Conservation (phyloP, 306 rosid species). For the Astragalus membranaceus region DNA sequence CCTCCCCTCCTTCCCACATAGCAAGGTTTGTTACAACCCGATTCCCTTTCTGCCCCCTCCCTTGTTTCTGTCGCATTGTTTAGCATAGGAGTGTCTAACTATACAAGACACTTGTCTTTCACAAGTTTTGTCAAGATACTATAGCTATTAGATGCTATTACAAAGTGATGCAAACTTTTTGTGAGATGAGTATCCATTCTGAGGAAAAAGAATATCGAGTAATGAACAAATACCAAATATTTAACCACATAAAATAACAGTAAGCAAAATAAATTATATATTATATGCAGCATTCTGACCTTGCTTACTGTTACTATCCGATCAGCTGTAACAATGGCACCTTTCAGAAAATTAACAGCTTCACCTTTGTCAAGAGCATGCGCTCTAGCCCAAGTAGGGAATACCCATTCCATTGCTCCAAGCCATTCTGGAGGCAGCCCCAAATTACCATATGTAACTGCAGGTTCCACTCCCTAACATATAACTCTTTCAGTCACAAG, state of each 20-base stretch:
- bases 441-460: conserved; percentile 57
- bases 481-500: conserved; percentile 14
- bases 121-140: background rate
- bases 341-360: conserved; percentile 85
- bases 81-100: background rate
- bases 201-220: background rate
- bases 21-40: background rate
- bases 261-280: conserved; percentile 10
- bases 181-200: background rate
- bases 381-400: conserved; percentile 83
- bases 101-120: background rate
- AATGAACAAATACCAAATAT: background rate
- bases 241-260: conserved; percentile 11
- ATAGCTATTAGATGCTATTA: background rate
- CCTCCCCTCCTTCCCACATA: too few relatives aligned
- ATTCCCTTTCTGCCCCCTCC: background rate
- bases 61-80: background rate
- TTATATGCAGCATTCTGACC: conserved; percentile 35
- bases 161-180: background rate
- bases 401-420: conserved; percentile 86
- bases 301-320: conserved; percentile 84
- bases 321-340: conserved; percentile 82
- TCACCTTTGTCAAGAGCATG: conserved; percentile 92
- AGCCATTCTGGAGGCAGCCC: conserved; percentile 79
- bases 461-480: conserved; percentile 84